phyloP scores from a whole-genome alignment of 2,329 filamentous ascomycete species.

The Xylaria sp. region DNA sequence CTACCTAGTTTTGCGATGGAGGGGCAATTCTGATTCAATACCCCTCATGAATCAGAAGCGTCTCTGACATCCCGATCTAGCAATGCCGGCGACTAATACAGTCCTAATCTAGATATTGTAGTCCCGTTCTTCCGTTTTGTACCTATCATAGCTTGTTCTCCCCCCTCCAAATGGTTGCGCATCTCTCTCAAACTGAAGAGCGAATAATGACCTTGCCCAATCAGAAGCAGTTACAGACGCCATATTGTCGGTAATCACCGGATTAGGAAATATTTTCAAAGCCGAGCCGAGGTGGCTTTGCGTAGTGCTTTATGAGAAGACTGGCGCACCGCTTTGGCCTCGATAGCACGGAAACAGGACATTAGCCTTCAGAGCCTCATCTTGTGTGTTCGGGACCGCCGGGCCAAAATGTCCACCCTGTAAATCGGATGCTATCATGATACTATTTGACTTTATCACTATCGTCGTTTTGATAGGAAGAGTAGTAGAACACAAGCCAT shows the following conservation, averaged over 20 bases:
- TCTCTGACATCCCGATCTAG: neutral
- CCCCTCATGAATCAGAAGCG: constrained; percentile 9
- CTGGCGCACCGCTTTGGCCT: too few species aligned
- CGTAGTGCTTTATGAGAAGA: too few species aligned
- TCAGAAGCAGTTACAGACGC: constrained; percentile 2
- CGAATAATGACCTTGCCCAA: constrained; percentile 13
- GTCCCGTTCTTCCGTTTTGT: neutral
- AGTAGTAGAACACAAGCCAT: neutral
- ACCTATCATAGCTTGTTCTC: neutral
- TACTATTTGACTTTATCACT: neutral
- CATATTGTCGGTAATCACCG: constrained; percentile 31
- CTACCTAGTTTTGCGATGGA: constrained; percentile 12
- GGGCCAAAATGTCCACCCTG: neutral
- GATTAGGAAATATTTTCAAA: constrained; percentile 37
- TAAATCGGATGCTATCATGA: neutral
- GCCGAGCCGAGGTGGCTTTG: neutral
- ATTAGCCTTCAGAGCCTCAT: constrained; percentile 7
- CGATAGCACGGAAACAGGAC: too few species aligned
- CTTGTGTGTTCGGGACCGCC: neutral
- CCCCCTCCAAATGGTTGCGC: neutral
- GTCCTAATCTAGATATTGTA: neutral
- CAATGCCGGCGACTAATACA: neutral
- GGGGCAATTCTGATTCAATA: constrained; percentile 19
- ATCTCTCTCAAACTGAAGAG: constrained; percentile 13
- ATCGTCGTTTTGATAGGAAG: neutral